Conservation (phyloP, 2,329 filamentous ascomycete species). For the Colletotrichum coccodes region DNA sequence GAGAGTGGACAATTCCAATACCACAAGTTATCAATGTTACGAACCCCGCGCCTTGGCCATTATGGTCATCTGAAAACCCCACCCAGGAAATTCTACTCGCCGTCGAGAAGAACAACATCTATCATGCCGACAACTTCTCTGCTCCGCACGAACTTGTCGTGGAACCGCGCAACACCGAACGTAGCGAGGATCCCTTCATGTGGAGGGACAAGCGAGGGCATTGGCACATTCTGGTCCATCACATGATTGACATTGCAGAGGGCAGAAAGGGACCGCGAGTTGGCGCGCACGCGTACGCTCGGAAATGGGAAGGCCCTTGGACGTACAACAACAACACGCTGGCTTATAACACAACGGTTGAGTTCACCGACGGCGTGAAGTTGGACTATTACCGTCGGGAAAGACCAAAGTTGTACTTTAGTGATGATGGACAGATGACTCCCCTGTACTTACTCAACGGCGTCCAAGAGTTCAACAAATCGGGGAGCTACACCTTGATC, state of each 20-base stretch:
- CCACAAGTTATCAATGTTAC: constrained; percentile 41
- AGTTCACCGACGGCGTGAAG: constrained; percentile 49
- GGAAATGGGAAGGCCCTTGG: constrained; percentile 41
- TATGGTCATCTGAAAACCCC: constrained; percentile 41
- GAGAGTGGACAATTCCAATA: constrained; percentile 14
- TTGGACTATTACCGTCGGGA: constrained; percentile 55
- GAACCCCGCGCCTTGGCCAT: constrained; percentile 53
- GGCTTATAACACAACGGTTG: constrained; percentile 42
- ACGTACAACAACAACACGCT: constrained; percentile 38
- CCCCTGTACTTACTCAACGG: constrained; percentile 58
- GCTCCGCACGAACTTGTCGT: constrained; percentile 43
- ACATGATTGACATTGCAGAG: constrained; percentile 41
- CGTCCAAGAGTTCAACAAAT: constrained; percentile 51
- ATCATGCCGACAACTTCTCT: constrained; percentile 39
- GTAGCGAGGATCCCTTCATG: constrained; percentile 44
- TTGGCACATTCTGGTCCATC: constrained; percentile 45
- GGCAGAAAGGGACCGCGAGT: constrained; percentile 41
- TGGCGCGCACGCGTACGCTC: constrained; percentile 42
- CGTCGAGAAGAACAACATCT: constrained; percentile 49
- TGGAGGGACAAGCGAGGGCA: constrained; percentile 46
- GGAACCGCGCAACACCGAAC: constrained; percentile 25
- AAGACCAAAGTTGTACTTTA: constrained; percentile 59
- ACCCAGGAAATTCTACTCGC: constrained; percentile 44
- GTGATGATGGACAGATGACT: constrained; percentile 54
- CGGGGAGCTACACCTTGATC: constrained; percentile 37